Evolutionary conservation across 345 rosid species (phyloP), one percentile per base, ranked within the genome.

Genomic region (Barbarea vulgaris): DNA sequence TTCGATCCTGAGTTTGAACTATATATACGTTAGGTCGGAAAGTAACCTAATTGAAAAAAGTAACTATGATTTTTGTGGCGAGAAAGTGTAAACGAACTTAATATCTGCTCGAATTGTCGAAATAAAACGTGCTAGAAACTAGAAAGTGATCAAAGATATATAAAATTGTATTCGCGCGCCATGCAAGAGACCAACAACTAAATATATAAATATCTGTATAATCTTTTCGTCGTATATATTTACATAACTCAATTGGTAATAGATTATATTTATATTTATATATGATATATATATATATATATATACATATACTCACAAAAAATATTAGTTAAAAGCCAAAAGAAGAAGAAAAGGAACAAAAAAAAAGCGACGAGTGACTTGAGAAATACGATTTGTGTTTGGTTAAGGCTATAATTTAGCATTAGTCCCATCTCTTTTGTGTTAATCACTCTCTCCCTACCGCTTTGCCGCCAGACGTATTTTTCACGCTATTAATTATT

Each of bases 361-460:
- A 19, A 28, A 25, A 58, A 50, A 30, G 51, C 50, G 15, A 30
- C 17, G 11, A 65, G 77, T 71, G 58, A 51, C 81, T 72, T 78
- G 44, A 72, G 53, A 44, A 51, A 60, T 72, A 78, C 50, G 73
- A 72, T 67, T 9, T 14, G 81, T 72, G 81, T 72, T 78, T 67
- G 81, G 77, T 78, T 72, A 78, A 72, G 64, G 73, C 73, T 78
- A 66, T 65, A 77, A 72, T 78, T 72, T 59, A 78, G 81, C 64
- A 78, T 72, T 78, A 78, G 77, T 72, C 81, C 41, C 74, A 67
- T 78, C 70, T 78, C 77, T 78, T 72, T 78, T 72, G 77, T 72
- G 69, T 78, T 78, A 78, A 78, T 78, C 77, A 72, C 81, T 78
- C 69, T 78, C 55, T 64, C 64, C 48, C 61, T 37, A 34, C 17